phyloP scores from a whole-genome alignment of 495 filamentous ascomycete species.

The Aspergillus nanangensis region DNA sequence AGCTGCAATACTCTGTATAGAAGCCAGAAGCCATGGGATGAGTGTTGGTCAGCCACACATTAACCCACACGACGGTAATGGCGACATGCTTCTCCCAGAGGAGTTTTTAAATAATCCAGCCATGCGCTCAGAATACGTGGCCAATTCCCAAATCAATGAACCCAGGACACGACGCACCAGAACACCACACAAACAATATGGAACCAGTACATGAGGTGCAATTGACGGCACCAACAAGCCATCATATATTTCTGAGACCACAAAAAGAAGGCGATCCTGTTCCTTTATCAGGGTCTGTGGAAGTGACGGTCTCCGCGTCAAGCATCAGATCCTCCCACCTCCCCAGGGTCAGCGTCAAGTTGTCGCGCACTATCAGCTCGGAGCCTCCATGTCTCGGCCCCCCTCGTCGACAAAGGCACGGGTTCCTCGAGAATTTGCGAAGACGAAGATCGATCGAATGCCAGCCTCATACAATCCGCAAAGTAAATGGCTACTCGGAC shows the following conservation, averaged over 20 bases:
- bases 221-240: neutral
- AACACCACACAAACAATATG: too few relatives aligned
- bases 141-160: too few relatives aligned
- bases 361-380: neutral
- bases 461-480: neutral
- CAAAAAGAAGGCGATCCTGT: neutral
- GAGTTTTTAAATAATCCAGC: too few relatives aligned
- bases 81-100: too few relatives aligned
- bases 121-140: too few relatives aligned
- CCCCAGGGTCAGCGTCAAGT: neutral
- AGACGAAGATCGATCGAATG: neutral
- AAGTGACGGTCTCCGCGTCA: neutral
- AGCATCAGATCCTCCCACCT: neutral
- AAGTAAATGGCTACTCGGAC: neutral
- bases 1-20: too few relatives aligned
- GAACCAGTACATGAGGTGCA: slow-evolving; percentile 1
- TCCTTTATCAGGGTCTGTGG: neutral
- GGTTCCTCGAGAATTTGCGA: neutral
- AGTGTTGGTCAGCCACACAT: too few relatives aligned
- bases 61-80: too few relatives aligned
- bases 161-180: too few relatives aligned
- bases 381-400: neutral
- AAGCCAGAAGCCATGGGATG: too few relatives aligned
- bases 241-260: neutral
- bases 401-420: neutral